These are phyloP conservation scores for Brassica incana DNA, from an alignment of 345 rosid species.

Conservation along the genomic window DNA sequence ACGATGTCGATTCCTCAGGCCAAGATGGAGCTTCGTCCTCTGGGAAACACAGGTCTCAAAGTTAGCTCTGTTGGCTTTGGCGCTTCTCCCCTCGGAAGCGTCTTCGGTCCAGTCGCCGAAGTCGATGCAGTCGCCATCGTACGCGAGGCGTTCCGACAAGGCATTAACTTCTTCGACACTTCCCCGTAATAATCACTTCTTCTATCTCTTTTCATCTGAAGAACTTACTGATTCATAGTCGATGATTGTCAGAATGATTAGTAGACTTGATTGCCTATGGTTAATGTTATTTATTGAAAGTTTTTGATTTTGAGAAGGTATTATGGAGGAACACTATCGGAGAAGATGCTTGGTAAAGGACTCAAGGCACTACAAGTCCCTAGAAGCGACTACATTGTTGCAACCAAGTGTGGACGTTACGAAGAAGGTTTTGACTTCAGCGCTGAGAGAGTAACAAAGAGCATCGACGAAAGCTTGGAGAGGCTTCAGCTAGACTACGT, in stretches of 20 bases:
- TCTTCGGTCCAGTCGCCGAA: constrained; percentile 84
- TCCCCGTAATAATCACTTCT: constrained; percentile 63
- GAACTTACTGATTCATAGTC: neutral
- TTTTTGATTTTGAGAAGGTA: constrained; percentile 44
- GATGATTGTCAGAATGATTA: neutral
- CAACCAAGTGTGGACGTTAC: constrained; percentile 88
- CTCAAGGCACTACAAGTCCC: constrained; percentile 76
- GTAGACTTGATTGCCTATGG: neutral
- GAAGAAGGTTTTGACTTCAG: constrained; percentile 85
- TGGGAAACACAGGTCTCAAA: constrained; percentile 70
- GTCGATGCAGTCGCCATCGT: constrained; percentile 78
- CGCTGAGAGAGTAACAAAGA: constrained; percentile 77
- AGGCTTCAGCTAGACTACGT: constrained; percentile 91
- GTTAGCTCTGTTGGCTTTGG: constrained; percentile 87
- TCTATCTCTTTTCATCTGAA: neutral
- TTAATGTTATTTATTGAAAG: neutral
- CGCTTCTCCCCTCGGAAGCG: constrained; percentile 84
- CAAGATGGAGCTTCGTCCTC: constrained; percentile 57
- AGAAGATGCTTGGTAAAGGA: constrained; percentile 87
- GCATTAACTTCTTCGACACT: constrained; percentile 97
- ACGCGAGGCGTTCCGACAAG: constrained; percentile 71
- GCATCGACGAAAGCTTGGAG: constrained; percentile 83
- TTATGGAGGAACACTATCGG: constrained; percentile 88
- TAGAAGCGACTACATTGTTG: constrained; percentile 71
- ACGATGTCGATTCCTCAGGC: constrained; percentile 12